A percentile compares a stretch with the other conserved stretches of the same genome.
Evolutionary conservation across 441 rosid genomes (phyloP).

Genomic region (Capsella rubella): DNA sequence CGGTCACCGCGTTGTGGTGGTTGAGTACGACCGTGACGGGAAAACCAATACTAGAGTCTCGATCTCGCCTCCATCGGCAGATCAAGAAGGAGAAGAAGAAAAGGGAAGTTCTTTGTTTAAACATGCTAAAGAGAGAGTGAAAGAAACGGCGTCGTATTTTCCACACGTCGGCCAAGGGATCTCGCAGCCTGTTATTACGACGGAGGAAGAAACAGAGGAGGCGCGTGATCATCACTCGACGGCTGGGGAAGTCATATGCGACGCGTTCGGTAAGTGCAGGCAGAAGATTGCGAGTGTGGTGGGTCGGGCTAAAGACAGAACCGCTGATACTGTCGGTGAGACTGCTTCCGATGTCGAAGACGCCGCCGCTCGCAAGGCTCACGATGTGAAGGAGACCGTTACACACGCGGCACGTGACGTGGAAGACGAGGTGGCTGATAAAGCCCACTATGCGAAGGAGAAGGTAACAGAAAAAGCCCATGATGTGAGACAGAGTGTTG

Average conservation of each 20-base stretch:
- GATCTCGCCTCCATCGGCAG: constrained; percentile 47
- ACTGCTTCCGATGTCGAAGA: constrained; percentile 30
- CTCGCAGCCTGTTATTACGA: constrained; percentile 32
- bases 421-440: constrained; percentile 33
- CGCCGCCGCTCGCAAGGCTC: constrained; percentile 15
- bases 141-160: constrained; percentile 45
- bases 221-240: constrained; percentile 31
- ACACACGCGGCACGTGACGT: constrained; percentile 27
- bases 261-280: constrained; percentile 68
- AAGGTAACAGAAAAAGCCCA: constrained; percentile 7
- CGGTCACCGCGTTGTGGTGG: constrained; percentile 60
- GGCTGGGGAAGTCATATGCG: constrained; percentile 62
- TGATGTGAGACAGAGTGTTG: constrained; percentile 1
- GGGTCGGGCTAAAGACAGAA: constrained; percentile 54
- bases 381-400: constrained; percentile 35
- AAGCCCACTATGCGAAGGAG: constrained; percentile 37
- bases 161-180: constrained; percentile 51
- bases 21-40: constrained; percentile 59
- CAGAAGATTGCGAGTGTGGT: constrained; percentile 51
- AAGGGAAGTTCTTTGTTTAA: constrained; percentile 11
- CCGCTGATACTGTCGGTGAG: constrained; percentile 25
- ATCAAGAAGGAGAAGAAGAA: constrained; percentile 18
- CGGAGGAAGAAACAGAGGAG: constrained; percentile 16
- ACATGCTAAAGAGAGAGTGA: constrained; percentile 42
- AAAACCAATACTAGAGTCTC: constrained; percentile 62